Evolutionary conservation across 2,329 filamentous ascomycete species (phyloP), one percentile per base, ranked within the genome.

Genomic region (Colletotrichum sp.): DNA sequence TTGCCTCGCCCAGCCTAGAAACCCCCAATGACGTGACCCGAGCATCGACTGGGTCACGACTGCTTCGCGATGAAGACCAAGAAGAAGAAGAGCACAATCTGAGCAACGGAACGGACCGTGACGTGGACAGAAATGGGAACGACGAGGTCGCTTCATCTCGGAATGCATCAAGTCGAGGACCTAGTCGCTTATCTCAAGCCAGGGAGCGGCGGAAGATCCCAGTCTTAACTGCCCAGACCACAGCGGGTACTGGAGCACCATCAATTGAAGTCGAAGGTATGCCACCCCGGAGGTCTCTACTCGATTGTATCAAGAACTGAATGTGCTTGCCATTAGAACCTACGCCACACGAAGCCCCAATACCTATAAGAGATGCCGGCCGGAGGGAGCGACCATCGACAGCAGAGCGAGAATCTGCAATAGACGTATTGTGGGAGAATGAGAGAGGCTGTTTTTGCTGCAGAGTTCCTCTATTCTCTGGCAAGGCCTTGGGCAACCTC

Each of bases 351-450:
- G 75, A 77, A 21, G 49, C 49, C 15, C 32, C 67, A 18, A 44
- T 67, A 21, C 21, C 66, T 24, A 8, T 55, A 18, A 39, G 59
- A 70, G 44, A 71, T 10, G 67, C 34, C 13, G 49, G 60, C 32
- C 66, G 68, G 12, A 75, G 21, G 36, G 24, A 36, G 36, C 64
- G 67, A 16, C 72, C 72, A n/a, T 34, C 30, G 12, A 71, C 60
- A 9, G 66, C 72, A 34, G 74, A 85, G 82, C 77, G 89, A 86
- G 82, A 92, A 78, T 88, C 88, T 4, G 93, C 91, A 32, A 92
- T 99, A 77, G 97, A 99, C 78, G 91, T 99, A 7, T 88, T 99
- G 0, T 99, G 98, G 84, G 97, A 99, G 84, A 99, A 99, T 82
- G 95, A 99, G 86, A 92, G 97, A 73, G 97, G 97, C 13, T 93